Conservation (phyloP, 2,329 filamentous ascomycete genomes). For the Monilinia vaccinii-corymbosi region DNA sequence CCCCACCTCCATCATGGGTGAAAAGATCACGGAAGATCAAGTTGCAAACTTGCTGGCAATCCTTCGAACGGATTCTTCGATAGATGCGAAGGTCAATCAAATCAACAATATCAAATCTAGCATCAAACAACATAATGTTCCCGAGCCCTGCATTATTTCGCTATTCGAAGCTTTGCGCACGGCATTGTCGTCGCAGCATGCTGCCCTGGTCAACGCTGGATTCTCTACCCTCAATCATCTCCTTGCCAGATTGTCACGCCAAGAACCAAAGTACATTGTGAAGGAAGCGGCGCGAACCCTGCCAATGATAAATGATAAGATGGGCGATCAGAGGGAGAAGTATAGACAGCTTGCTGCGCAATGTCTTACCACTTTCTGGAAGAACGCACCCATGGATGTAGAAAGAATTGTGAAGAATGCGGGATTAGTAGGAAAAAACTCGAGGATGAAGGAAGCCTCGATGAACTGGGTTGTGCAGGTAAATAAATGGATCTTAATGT, state of each 20-base stretch:
- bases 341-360: conserved; percentile 66
- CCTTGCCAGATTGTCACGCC: conserved; percentile 74
- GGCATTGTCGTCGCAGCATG: conserved; percentile 68
- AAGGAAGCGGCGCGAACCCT: conserved; percentile 65
- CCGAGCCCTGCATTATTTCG: conserved; percentile 58
- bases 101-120: conserved; percentile 72
- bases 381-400: conserved; percentile 59
- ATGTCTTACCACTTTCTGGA: conserved; percentile 69
- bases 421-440: conserved; percentile 71
- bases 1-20: conserved; percentile 36
- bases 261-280: conserved; percentile 65
- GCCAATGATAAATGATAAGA: conserved; percentile 68
- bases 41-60: conserved; percentile 44
- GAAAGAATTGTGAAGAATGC: conserved; percentile 71
- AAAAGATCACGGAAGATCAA: conserved; percentile 51
- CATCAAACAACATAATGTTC: conserved; percentile 89
- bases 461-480: conserved; percentile 81
- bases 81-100: conserved; percentile 61
- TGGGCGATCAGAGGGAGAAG: conserved; percentile 84
- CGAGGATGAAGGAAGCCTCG: conserved; percentile 73
- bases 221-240: conserved; percentile 85
- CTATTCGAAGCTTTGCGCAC: conserved; percentile 77
- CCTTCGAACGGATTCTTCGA: conserved; percentile 51
- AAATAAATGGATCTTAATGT: conserved; percentile 19
- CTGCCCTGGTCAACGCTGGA: conserved; percentile 68